phyloP scores from a whole-genome alignment of 1,139 yeast genomes.

The Sugiyamaella xylanicola region DNA sequence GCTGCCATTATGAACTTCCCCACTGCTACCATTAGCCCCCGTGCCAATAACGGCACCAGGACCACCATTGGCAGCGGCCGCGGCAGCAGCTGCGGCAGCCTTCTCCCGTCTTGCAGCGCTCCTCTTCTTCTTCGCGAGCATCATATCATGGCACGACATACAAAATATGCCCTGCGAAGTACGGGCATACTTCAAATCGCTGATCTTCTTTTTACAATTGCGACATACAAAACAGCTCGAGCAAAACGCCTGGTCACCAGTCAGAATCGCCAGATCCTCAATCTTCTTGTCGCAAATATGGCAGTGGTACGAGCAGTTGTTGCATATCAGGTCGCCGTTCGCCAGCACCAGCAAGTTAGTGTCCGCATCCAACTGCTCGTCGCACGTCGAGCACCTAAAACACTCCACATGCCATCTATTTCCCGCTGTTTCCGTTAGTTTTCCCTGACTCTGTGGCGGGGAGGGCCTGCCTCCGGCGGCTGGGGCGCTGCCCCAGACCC shows the following conservation, averaged over 20 bases:
- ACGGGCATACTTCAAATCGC: slow-evolving; percentile 87
- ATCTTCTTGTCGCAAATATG: slow-evolving; percentile 86
- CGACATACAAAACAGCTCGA: slow-evolving; percentile 89
- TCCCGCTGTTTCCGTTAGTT: slow-evolving; percentile 56
- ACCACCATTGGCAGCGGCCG: slow-evolving; percentile 22
- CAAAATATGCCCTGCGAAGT: slow-evolving; percentile 94
- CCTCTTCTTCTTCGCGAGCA: slow-evolving; percentile 62
- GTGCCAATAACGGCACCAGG: slow-evolving; percentile 16
- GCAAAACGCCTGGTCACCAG: slow-evolving; percentile 94
- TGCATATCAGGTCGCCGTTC: slow-evolving; percentile 87
- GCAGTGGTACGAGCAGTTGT: slow-evolving; percentile 88
- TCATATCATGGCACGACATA: slow-evolving; percentile 86
- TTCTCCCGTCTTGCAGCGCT: slow-evolving; percentile 23
- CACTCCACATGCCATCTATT: slow-evolving; percentile 93
- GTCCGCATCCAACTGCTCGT: slow-evolving; percentile 75
- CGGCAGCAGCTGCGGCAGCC: slow-evolving; percentile 22
- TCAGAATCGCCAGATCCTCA: slow-evolving; percentile 92
- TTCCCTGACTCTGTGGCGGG: background rate
- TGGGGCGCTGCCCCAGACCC: background rate
- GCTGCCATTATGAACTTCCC: background rate
- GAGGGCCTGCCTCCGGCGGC: background rate
- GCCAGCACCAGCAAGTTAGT: slow-evolving; percentile 89
- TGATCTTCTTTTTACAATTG: slow-evolving; percentile 83
- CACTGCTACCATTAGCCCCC: background rate
- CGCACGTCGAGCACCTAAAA: slow-evolving; percentile 85